Evolutionary conservation across 176 grass and related monocot genomes (phyloP), one percentile per base, ranked within the genome.

Genomic region (maize (Zea mays)): DNA sequence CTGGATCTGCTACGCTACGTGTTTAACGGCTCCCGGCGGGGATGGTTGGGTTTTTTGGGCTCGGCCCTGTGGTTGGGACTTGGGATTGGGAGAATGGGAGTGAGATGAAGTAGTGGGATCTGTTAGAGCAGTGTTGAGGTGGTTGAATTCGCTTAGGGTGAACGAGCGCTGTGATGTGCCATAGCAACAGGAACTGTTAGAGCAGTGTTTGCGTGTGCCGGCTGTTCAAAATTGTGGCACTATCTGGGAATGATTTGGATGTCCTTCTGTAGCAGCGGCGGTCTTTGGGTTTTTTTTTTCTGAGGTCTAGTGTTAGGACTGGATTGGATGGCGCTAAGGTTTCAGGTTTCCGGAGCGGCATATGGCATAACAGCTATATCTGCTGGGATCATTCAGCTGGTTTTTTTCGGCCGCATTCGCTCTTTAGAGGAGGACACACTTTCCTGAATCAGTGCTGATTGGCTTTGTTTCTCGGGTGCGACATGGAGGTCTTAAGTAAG

Each of bases 41-140:
- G 52, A 5, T 68, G 45, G 4, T 69, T 48, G 9, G 16, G 15
- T n/a, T 36, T 57, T 19, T 72, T 38, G 49, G 10, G 71, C 66
- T 20, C 27, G 10, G 13, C 48, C 48, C 41, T 57, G 3, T 4
- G 65, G 63, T 71, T 76, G 59, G 34, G 38, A 62, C 46, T 71
- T 76, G 59, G 34, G 38, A 62, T 56, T 72, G 21, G 36, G 34
- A 27, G 27, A 27, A 27, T 27, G 27, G 34, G 38, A 62, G 65
- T 65, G 16, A 20, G 34, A 39, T 20, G 39, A 45, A 46, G 78
- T 4, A 57, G 13, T n/a, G 49, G 51, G 76, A 90, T 90, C 85
- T 60, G 33, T 63, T 75, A 65, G 27, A 27, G 27, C 27, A 27
- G 27, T 27, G 27, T 27, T 27, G 27, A 27, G 54, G 27, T 62